Percentiles rank a stretch among this genome's conserved stretches.
Conservation (phyloP, 2,329 filamentous ascomycete species). For the Aspergillus intermedius region DNA sequence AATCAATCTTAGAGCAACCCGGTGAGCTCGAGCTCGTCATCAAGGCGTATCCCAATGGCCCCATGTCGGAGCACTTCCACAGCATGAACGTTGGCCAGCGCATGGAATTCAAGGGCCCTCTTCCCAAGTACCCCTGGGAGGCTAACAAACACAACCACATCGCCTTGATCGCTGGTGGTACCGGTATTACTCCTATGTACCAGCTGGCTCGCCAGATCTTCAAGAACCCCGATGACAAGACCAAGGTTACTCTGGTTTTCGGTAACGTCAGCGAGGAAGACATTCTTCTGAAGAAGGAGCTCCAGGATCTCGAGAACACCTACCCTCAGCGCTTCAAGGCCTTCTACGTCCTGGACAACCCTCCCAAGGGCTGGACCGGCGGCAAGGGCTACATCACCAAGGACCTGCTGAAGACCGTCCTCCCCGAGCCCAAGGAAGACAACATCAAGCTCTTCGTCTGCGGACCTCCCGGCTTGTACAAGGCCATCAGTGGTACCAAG, state of each 20-base stretch:
- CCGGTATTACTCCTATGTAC: slow-evolving; percentile 97
- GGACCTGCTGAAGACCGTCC: slow-evolving; percentile 87
- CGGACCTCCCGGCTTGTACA: slow-evolving; percentile 87
- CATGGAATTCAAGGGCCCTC: slow-evolving; percentile 88
- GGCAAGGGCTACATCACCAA: slow-evolving; percentile 77
- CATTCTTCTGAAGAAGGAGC: slow-evolving; percentile 82
- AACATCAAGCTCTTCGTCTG: slow-evolving; percentile 98
- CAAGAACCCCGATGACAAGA: slow-evolving; percentile 93
- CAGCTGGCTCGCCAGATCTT: slow-evolving; percentile 88
- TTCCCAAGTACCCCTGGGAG: slow-evolving; percentile 87
- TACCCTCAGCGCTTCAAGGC: slow-evolving; percentile 92
- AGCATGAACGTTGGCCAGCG: slow-evolving; percentile 72
- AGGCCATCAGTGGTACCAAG: slow-evolving; percentile 84
- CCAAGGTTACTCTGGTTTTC: slow-evolving; percentile 91
- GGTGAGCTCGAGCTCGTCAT: slow-evolving; percentile 84
- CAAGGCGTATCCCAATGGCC: slow-evolving; percentile 83
- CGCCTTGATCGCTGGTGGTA: slow-evolving; percentile 72
- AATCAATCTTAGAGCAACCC: slow-evolving; percentile 51
- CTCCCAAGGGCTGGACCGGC: slow-evolving; percentile 68
- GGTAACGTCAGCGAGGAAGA: slow-evolving; percentile 87
- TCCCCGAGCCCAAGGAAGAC: slow-evolving; percentile 83
- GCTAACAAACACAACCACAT: slow-evolving; percentile 86
- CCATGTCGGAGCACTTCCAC: slow-evolving; percentile 88
- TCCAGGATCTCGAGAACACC: slow-evolving; percentile 82
- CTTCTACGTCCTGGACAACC: slow-evolving; percentile 89